These are phyloP conservation scores for Globisporangium solare DNA, from an alignment of 352 stramenopile genomes.

Conservation along the genomic window DNA sequence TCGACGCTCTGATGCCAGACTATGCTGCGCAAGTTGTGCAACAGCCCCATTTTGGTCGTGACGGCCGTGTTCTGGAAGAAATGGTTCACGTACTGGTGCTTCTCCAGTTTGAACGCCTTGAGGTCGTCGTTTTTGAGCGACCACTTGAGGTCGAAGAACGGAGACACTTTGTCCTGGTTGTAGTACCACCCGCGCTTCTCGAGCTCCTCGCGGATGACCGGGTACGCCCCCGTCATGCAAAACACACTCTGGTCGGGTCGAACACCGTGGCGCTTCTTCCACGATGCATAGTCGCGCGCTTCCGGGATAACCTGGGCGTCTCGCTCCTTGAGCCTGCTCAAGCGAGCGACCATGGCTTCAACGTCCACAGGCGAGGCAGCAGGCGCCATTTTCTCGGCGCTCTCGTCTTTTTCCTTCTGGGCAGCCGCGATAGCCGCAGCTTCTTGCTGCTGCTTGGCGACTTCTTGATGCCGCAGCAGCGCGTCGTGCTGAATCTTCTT, in stretches of 20 bases:
- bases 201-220: conserved; percentile 86
- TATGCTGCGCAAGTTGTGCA: conserved; percentile 74
- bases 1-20: conserved; percentile 83
- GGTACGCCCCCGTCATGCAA: conserved; percentile 90
- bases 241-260: conserved; percentile 83
- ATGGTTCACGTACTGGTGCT: conserved; percentile 89
- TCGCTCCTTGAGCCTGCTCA: conserved; percentile 70
- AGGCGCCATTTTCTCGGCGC: conserved; percentile 18
- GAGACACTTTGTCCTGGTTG: conserved; percentile 77
- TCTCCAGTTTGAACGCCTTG: conserved; percentile 70
- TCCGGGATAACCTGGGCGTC: conserved; percentile 62
- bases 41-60: conserved; percentile 89
- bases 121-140: conserved; percentile 87
- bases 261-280: conserved; percentile 87
- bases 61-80: conserved; percentile 90
- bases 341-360: conserved; percentile 68
- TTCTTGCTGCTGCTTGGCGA: conserved; percentile 38
- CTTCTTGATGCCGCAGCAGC: conserved; percentile 48
- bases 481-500: conserved; percentile 51
- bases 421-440: conserved; percentile 23
- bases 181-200: conserved; percentile 87
- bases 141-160: conserved; percentile 92
- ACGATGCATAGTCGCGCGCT: conserved; percentile 81
- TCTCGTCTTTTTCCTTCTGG: conserved; percentile 24
- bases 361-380: conserved; percentile 32